Evolutionary conservation across 352 stramenopile species (phyloP), one percentile per base, ranked within the genome.

Genomic region (Pythium insidiosum): DNA sequence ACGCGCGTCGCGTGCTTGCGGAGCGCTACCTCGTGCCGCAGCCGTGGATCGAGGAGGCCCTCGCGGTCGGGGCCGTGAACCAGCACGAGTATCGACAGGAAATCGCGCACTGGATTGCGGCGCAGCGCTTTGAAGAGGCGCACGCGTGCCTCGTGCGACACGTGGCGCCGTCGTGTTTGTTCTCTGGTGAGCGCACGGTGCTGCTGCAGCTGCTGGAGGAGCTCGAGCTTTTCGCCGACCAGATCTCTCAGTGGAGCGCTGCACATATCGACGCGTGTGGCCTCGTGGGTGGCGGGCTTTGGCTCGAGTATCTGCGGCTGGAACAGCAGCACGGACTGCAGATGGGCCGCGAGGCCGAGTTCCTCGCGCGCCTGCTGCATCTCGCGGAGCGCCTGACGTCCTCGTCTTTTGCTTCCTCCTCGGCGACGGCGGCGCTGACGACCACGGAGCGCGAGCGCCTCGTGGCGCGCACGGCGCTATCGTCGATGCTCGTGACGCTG

Each of bases 171-270:
- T 50, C 48, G 5, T 80, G 68, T 40, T 37, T 92, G 41, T 89
- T 92, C 41, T 58, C 50, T n/a, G 66, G 64, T 18, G 70, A 88
- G 42, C 87, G 79, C 30, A 48, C 63, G 5, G 51, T 73, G 36
- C 48, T 87, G 38, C 50, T 66, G 35, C 64, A 84, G 43, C 38
- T 86, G 35, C 51, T 88, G 22, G 26, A 52, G 6, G 65, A 84
- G 16, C 49, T 92, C 12, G 79, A 89, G 55, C 62, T 68, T n/a
- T 53, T 67, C 26, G 53, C 62, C 1, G 31, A 30, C 2, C 60
- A 68, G 28, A 86, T 92, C 31, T 63, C 76, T 15, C 66, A 81
- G 47, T 92, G 79, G 79, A n/a, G n/a, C n/a, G n/a, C n/a, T n/a
- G n/a, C n/a, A n/a, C n/a, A n/a, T n/a, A n/a, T n/a, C n/a, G 66